Evolutionary conservation across 768 basidiomycete species (phyloP).

Genomic region (Leucocoprinus leucothites): DNA sequence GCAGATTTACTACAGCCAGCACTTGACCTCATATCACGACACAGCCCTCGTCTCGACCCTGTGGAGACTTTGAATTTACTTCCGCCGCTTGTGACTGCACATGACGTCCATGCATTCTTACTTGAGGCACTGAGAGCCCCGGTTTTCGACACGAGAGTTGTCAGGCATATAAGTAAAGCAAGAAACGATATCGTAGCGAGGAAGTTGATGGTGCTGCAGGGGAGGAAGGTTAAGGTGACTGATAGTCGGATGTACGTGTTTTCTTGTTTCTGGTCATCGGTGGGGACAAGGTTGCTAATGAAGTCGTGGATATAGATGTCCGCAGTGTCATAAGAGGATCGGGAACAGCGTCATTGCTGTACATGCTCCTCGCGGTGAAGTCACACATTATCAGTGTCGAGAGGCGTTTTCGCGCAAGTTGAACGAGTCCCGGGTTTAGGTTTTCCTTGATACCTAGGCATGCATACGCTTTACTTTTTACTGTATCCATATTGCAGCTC

Average conservation of each 20-base stretch:
- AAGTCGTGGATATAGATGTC: constrained; percentile 57
- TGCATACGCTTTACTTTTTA: neutral
- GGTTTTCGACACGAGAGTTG: constrained; percentile 64
- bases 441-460: neutral
- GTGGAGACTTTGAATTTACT: constrained; percentile 81
- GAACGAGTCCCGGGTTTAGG: constrained; percentile 30
- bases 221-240: constrained; percentile 81
- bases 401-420: constrained; percentile 70
- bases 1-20: constrained; percentile 73
- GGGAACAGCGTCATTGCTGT: constrained; percentile 94
- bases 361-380: constrained; percentile 88
- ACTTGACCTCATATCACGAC: constrained; percentile 80
- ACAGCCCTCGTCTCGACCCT: constrained; percentile 79
- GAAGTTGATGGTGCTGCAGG: constrained; percentile 72
- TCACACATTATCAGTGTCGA: constrained; percentile 95
- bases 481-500: neutral
- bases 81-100: constrained; percentile 85
- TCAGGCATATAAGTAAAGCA: constrained; percentile 70
- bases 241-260: constrained; percentile 86
- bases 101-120: constrained; percentile 78
- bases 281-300: neutral
- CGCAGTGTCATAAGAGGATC: constrained; percentile 91
- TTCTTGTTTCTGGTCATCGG: neutral
- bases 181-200: constrained; percentile 74
- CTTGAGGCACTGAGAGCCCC: constrained; percentile 64